Base-by-base conservation (phyloP, 139 green algal species). In the Chlamydomonas eustigma region DNA sequence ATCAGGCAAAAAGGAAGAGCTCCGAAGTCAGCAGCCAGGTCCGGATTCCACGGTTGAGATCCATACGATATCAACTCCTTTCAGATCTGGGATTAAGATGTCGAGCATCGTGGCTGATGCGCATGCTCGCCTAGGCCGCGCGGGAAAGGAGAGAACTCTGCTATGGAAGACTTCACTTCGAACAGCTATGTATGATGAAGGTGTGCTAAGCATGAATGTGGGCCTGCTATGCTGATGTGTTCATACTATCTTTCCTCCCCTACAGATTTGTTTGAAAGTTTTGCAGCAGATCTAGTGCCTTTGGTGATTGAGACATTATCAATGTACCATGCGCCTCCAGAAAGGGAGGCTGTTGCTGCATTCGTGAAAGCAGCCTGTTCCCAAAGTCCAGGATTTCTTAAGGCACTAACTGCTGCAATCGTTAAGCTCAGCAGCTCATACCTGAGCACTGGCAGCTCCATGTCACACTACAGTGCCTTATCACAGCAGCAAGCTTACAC, bases 211-310 rank as follows among this genome's bases (percentile, higher is more conserved):
- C 33, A 36, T 4, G 30, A 36, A 4, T 39, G 32, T 24, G 0
- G 22, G 34, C 37, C 36, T 28, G 34, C 30, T 35, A 25, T 38
- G 12, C 24, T 3, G 1, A 52, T 2, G 28, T 39, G 34, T 12
- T 18, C 34, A 30, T 12, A 28, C 28, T 73, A 37, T 24, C 3
- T 34, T 31, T 51, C 66, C 34, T 1, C n/a, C 2, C 38, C 28
- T n/a, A 33, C 87, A 93, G 88, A 76, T 3, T 91, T 89, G 37
- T 4, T 91, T 1, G 79, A 87, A 6, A n/a, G 39, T 2, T 58
- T 88, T 35, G 83, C 87, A 0, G 38, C 68, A 1, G 84, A 83
- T 5, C 74, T 94, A 2, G 84, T 73, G 0, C 38, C 44, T 4
- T 65, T 86, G 51, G 64, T 85, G 0, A 24, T 81, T 24, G 78